These are phyloP conservation scores for Macrophomina pseudophaseolina DNA, from an alignment of 2,329 filamentous ascomycete species.

Conservation along the genomic window DNA sequence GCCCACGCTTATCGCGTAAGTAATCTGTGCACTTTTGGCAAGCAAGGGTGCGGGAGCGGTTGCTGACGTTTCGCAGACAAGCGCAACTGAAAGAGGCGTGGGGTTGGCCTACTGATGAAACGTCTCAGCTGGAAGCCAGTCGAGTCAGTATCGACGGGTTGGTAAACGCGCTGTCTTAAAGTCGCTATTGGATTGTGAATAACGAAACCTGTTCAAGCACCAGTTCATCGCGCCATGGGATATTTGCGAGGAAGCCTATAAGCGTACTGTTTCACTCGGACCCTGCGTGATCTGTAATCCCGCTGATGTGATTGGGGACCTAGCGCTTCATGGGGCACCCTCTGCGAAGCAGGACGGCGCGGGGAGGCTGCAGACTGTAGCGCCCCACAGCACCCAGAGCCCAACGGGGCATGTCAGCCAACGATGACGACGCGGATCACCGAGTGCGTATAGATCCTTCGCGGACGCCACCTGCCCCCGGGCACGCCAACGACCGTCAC, in stretches of 20 bases:
- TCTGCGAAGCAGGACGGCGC: not conserved
- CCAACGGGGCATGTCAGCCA: not conserved
- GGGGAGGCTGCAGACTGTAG: conserved; percentile 2
- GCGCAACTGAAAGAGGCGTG: conserved; percentile 27
- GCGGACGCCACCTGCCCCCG: not conserved
- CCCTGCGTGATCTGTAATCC: not conserved
- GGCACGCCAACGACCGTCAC: not conserved
- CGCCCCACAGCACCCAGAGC: not conserved
- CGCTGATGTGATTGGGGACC: not conserved
- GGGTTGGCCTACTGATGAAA: conserved; percentile 23
- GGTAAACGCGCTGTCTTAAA: conserved; percentile 14
- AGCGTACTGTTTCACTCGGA: not conserved
- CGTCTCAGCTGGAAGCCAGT: not conserved
- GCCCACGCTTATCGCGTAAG: conserved; percentile 56
- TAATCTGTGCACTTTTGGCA: not conserved
- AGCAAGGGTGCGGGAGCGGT: too few relatives aligned
- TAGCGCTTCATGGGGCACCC: not conserved
- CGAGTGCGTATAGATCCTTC: not conserved
- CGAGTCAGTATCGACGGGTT: conserved; percentile 22
- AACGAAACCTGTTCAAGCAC: not conserved
- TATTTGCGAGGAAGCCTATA: not conserved
- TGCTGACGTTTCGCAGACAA: conserved; percentile 16
- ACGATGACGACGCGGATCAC: not conserved
- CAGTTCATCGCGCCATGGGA: not conserved
- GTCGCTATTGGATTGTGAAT: not conserved